These are phyloP conservation scores for Sherardia arvensis DNA, from an alignment of 257 asterid species.

Conservation along the genomic window DNA sequence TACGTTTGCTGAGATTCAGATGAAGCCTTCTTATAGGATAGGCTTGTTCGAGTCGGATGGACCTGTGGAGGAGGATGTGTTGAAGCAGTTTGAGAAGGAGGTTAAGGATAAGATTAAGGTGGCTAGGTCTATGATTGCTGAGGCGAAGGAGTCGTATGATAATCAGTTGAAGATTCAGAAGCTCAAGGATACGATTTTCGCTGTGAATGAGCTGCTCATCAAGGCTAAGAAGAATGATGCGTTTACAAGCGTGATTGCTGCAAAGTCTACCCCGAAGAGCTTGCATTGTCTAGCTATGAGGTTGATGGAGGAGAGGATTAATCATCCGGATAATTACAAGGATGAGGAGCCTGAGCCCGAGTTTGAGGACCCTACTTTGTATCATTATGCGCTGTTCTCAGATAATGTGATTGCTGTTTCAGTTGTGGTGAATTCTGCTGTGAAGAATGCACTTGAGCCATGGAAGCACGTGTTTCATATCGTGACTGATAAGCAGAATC, in stretches of 20 bases:
- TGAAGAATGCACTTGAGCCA: conserved; percentile 80
- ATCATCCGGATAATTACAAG: conserved; percentile 77
- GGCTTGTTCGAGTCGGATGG: conserved; percentile 70
- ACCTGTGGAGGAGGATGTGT: conserved; percentile 76
- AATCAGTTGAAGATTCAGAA: conserved; percentile 95
- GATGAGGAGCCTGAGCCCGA: conserved; percentile 70
- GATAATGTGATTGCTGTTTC: conserved; percentile 89
- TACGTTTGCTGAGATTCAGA: conserved; percentile 60
- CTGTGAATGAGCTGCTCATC: conserved; percentile 78
- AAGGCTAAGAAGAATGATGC: conserved; percentile 96
- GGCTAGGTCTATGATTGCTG: conserved; percentile 79
- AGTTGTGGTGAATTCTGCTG: conserved; percentile 80
- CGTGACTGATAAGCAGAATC: conserved; percentile 84
- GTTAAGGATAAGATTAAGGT: conserved; percentile 87
- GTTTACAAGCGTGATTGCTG: conserved; percentile 71
- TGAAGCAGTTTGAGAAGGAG: conserved; percentile 94
- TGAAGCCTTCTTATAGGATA: conserved; percentile 47
- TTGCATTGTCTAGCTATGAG: conserved; percentile 98
- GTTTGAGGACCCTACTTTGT: conserved; percentile 80
- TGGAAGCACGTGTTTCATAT: conserved; percentile 90
- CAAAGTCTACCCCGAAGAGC: conserved; percentile 97
- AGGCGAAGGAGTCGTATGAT: conserved; percentile 85
- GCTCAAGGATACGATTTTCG: conserved; percentile 81
- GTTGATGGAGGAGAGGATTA: conserved; percentile 91
- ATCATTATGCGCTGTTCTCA: conserved; percentile 83